phyloP scores from a whole-genome alignment of 2,329 filamentous ascomycete species.

The Clonostachys rosea region DNA sequence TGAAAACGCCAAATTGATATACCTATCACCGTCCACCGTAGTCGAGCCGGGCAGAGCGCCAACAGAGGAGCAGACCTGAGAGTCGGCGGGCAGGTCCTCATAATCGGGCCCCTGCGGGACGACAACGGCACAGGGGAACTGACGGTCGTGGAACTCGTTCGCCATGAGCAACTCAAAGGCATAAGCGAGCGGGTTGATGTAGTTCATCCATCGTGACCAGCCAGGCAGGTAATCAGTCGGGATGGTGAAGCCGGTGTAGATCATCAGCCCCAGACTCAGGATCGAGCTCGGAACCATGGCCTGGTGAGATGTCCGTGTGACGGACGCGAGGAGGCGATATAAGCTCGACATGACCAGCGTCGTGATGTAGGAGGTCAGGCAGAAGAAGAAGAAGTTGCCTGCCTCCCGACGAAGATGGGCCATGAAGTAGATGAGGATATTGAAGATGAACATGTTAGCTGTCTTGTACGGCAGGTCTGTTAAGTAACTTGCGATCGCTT shows the following conservation, averaged over 20 bases:
- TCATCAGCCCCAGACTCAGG: conserved; percentile 32
- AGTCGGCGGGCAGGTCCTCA: conserved; percentile 17
- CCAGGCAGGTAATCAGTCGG: conserved; percentile 36
- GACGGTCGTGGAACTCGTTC: conserved; percentile 71
- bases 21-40: conserved; percentile 52
- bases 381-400: conserved; percentile 37
- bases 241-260: conserved; percentile 40
- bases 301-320: conserved; percentile 17
- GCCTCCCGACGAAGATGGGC: conserved; percentile 2
- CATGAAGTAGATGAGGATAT: conserved; percentile 35
- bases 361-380: conserved; percentile 68
- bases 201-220: conserved; percentile 11
- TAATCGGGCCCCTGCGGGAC: conserved; percentile 31
- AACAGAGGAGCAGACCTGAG: conserved; percentile 52
- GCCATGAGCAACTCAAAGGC: conserved; percentile 76
- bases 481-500: conserved; percentile 51
- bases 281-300: conserved; percentile 19
- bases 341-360: conserved; percentile 57
- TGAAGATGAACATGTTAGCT: conserved; percentile 54
- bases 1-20: conserved; percentile 45
- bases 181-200: conserved; percentile 65
- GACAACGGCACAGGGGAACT: conserved; percentile 49
- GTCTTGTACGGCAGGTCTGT: conserved; percentile 51
- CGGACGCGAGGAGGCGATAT: conserved; percentile 1
- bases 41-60: conserved; percentile 49